Base-by-base conservation (phyloP, 495 filamentous ascomycete species). In the Annulohypoxylon stygium region DNA sequence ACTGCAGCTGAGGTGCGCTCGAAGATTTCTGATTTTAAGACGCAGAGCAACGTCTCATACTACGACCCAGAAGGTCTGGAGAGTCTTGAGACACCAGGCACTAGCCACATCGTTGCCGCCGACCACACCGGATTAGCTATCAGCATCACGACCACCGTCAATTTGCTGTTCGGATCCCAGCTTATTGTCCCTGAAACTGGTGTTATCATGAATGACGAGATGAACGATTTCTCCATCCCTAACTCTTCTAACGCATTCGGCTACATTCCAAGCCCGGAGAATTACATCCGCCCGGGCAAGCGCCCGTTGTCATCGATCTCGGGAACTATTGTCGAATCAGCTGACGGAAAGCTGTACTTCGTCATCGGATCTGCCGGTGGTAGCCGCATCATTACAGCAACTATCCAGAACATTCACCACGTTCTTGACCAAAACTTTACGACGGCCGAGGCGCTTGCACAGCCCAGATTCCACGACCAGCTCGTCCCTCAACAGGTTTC, bases 141-240 rank as follows among this genome's bases (percentile, higher is more conserved):
- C 47, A 89, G 89, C 3, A 81, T 90, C 1, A 94, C 91, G 11
- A 90, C 89, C 2, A 95, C 93, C 0, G 84, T 97, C 59, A 97
- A 97, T 78, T 81, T 93, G 14, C 81, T 92, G 0, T 97, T 95
- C 65, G 93, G 93, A 7, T 90, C 86, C 45, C 83, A 86, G 25
- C 62, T 97, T 10, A 87, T 95, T 70, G 89, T 94, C 0, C 93
- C 93, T 0, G 90, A 94, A 73, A 95, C 92, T 0, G 85, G 85
- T 6, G 86, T 97, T 18, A 92, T 95, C 70, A 92, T 95, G 90
- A 98, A 98, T 79, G 90, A 97, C 76, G 93, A 97, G 77, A 97
- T 97, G 94, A 92, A 97, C 77, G 93, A 92, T 87, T 95, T 95
- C 83, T 91, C 88, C n/a, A 92, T 94, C 60, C 94, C 94, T 2